Conservation (phyloP, 2,329 filamentous ascomycete genomes). For the Rhynchosporium secalis region DNA sequence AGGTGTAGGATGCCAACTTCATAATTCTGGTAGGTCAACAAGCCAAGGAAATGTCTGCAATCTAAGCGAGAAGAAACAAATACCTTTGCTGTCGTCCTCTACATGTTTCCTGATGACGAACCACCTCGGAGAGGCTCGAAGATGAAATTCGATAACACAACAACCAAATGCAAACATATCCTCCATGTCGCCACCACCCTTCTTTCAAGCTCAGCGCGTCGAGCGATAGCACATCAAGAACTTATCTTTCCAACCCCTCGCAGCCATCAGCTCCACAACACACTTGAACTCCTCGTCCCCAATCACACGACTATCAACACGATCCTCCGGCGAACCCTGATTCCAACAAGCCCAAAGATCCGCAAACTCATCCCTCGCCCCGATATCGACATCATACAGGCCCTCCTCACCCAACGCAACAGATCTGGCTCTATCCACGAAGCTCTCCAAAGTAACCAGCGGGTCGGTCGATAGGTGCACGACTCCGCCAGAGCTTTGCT, state of each 20-base stretch:
- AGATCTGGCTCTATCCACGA: neutral
- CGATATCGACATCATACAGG: neutral
- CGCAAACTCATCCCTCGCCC: neutral
- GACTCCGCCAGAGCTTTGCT: neutral
- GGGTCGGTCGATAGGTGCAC: neutral
- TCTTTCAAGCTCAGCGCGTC: neutral
- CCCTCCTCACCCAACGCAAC: neutral
- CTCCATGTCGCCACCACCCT: neutral
- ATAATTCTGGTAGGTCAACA: too few relatives aligned
- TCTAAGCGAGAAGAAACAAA: too few relatives aligned
- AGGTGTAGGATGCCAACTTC: too few relatives aligned
- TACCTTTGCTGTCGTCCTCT: too few relatives aligned
- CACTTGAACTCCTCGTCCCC: neutral
- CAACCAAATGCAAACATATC: neutral
- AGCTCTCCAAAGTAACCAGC: neutral
- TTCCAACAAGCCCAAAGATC: neutral
- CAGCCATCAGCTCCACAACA: neutral
- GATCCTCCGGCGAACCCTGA: neutral
- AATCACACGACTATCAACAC: neutral
- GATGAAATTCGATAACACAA: neutral
- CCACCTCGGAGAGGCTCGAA: neutral
- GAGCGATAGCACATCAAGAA: neutral
- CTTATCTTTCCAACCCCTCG: neutral
- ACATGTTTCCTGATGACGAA: neutral
- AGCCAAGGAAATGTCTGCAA: too few relatives aligned